phyloP scores from a whole-genome alignment of 257 asterid species.

The Ballota nigra region DNA sequence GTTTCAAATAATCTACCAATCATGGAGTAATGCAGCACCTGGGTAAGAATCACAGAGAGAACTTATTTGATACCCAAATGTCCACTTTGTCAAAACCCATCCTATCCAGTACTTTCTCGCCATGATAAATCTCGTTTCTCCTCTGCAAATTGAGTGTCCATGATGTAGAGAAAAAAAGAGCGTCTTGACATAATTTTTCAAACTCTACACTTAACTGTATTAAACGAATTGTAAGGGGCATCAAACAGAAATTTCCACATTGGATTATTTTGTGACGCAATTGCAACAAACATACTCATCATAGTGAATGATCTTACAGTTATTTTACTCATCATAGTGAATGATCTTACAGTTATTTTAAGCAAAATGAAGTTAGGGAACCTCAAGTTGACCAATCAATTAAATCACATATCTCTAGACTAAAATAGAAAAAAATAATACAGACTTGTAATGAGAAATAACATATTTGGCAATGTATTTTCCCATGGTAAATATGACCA shows the following conservation, averaged over 20 bases:
- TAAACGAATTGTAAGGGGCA: not conserved
- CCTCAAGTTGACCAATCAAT: not conserved
- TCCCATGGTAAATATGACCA: constrained; percentile 9
- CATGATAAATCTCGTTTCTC: constrained; percentile 18
- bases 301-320: not conserved
- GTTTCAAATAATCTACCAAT: constrained; percentile 13
- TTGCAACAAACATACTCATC: constrained; percentile 12
- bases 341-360: not conserved
- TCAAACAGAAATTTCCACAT: constrained; percentile 8
- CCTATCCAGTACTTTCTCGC: constrained; percentile 25
- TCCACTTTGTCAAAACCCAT: constrained; percentile 23
- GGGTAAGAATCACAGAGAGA: constrained; percentile 1
- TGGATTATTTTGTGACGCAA: not conserved
- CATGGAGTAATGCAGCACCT: constrained; percentile 4
- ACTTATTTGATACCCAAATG: constrained; percentile 21
- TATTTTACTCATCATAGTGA: not conserved
- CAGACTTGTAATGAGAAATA: not conserved
- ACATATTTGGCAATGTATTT: not conserved
- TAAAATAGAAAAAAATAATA: not conserved
- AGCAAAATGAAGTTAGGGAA: constrained; percentile 3
- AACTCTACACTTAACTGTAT: not conserved
- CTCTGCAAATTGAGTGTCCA: constrained; percentile 28
- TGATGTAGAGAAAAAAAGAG: constrained; percentile 19
- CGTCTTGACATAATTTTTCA: not conserved
- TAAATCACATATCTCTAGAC: constrained; percentile 11